Base-by-base conservation (phyloP, 2,329 filamentous ascomycete genomes). In the Verticillium nonalfalfae region DNA sequence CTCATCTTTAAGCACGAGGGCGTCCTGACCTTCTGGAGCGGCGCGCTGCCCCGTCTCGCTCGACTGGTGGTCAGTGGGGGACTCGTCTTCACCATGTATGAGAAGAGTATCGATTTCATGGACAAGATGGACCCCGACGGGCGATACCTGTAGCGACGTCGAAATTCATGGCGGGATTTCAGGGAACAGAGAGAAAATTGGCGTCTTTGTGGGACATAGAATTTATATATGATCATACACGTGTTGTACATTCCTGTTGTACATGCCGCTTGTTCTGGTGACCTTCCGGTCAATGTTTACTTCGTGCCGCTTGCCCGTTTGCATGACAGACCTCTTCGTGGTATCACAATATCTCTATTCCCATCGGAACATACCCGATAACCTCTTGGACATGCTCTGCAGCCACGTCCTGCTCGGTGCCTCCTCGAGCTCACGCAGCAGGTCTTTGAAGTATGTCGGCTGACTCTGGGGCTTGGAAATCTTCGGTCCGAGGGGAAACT, bases 31-130 rank as follows among this genome's bases (percentile, higher is more conserved):
- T 90, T 98, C 66, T 99, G 95, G 95, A 94, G 91, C 67, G 95
- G 95, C 33, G 94, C 95, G 26, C 72, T 98, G 67, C 95, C 95
- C 1, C 82, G 95, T 60, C 76, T 99, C 69, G 94, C 87, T 31
- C 82, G 95, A 61, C 74, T 99, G 68, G 90, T 97, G 52, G 76
- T 98, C 75, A 97, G 93, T 71, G 95, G 95, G 61, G 95, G 95
- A 18, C 97, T 99, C 71, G 95, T 99, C 50, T 99, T 99, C 72
- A 96, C 95, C 26, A 96, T 98, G 88, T 95, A 97, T 74, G 94
- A 98, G 79, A 97, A 97, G 84, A 90, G 89, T 62, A 98, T 98
- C 81, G 94, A 97, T 59, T 69, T 93, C 62, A 86, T 99, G 80
- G 85, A 91, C 69, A 81, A 74, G 70, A 62, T 93, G 59, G 95